These are phyloP conservation scores for Limtongia smithiae DNA, from an alignment of 805 yeast genomes.

Conservation along the genomic window DNA sequence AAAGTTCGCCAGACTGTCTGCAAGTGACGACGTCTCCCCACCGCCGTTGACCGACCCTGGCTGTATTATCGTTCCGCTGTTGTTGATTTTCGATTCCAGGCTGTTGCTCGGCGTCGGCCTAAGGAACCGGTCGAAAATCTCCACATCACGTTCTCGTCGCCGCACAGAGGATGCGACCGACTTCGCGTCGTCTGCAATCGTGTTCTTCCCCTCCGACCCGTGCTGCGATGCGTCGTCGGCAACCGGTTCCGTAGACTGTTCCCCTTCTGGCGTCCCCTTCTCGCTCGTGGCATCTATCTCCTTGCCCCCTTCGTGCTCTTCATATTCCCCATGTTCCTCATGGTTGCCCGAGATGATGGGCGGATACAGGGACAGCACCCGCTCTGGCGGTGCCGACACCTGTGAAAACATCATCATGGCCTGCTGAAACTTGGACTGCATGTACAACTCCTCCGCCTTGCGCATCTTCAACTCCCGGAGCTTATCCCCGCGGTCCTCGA, in stretches of 20 bases:
- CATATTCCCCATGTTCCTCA: not conserved
- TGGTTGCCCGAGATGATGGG: slow-evolving; percentile 31
- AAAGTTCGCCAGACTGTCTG: slow-evolving; percentile 20
- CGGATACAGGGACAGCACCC: slow-evolving; percentile 50
- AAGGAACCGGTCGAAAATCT: slow-evolving; percentile 23
- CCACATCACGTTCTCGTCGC: slow-evolving; percentile 12
- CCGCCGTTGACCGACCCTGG: slow-evolving; percentile 2
- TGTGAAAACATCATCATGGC: slow-evolving; percentile 49
- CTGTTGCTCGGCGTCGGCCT: slow-evolving; percentile 12
- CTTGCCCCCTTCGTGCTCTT: not conserved
- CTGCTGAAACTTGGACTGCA: slow-evolving; percentile 34
- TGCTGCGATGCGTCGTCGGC: not conserved
- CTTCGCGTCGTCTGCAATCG: slow-evolving; percentile 3
- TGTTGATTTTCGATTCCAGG: slow-evolving; percentile 3
- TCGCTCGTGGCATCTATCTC: not conserved
- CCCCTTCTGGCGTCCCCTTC: not conserved
- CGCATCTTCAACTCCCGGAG: slow-evolving; percentile 46
- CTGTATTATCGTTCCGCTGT: not conserved
- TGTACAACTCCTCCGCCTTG: slow-evolving; percentile 40
- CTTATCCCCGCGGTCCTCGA: slow-evolving; percentile 37
- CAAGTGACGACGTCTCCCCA: slow-evolving; percentile 15
- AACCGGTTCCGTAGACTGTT: not conserved
- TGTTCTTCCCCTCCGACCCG: not conserved
- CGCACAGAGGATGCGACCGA: slow-evolving; percentile 13
- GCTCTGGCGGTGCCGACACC: slow-evolving; percentile 58